Base-by-base conservation (phyloP, 352 stramenopile genomes). In the Pythium volutum region DNA sequence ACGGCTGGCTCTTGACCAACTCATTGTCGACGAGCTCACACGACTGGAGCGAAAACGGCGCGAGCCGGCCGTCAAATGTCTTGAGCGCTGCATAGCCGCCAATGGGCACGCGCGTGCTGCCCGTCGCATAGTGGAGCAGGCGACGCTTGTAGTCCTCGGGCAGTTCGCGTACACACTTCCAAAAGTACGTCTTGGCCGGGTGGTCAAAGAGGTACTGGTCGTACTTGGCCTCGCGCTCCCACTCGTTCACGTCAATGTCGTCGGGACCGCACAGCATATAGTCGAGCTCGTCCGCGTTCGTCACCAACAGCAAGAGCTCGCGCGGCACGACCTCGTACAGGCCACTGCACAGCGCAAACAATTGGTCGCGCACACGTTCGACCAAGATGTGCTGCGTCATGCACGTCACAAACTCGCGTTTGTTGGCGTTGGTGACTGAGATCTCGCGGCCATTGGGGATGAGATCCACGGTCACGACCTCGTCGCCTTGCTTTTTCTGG, bases 231-330 rank as follows among this genome's bases (percentile, higher is more conserved):
- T 49, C 42, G 22, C 42, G 42, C 64, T 91, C 81, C 96, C 96
- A 99, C 74, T 99, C 96, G 6, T 90, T 81, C 41, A 98, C 93
- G 52, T 98, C 88, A 59, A 99, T 97, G 70, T 93, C 84, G 7
- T 96, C 91, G 36, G 98, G 79, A 18, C 97, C 97, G 62, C 95
- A 98, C 62, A 99, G 84, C 33, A 99, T 59, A 48, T 98, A 84
- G 66, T 99, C 96, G 6, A 99, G 77, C 75, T 99, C 96, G 74
- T 99, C 95, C 31, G 94, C 95, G 70, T 99, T 95, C 74, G 98
- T 98, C 7, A 51, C 23, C 15, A 97, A 78, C 42, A 97, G 86
- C 20, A 99, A 66, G 46, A 98, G 80, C 33, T 96, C 79, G 46
- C 93, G 84, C 3, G 96, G 96, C 63, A 99, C 89, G 15, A 98